These are phyloP conservation scores for Cyphellophora europaea DNA, from an alignment of 2,329 filamentous ascomycete genomes.

Conservation along the genomic window DNA sequence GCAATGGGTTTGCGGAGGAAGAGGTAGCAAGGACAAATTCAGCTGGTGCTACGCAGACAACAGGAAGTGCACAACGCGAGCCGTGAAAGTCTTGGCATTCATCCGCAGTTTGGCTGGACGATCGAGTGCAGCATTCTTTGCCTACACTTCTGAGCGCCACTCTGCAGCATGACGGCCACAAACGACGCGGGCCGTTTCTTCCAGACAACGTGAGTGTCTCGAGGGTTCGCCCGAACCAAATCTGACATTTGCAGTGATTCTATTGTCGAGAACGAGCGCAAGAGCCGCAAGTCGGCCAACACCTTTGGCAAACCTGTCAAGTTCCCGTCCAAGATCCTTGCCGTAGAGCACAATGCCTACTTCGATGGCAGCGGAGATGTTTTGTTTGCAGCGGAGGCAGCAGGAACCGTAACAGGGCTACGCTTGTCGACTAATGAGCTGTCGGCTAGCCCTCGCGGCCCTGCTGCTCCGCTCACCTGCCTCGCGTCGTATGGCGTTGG, in stretches of 20 bases:
- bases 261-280: conserved; percentile 45
- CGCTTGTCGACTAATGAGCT: conserved; percentile 15
- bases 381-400: conserved; percentile 77
- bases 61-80: too few relatives aligned
- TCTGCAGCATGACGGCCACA: conserved; percentile 52
- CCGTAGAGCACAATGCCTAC: conserved; percentile 33
- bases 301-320: conserved; percentile 71
- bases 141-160: too few relatives aligned
- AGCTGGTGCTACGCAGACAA: too few relatives aligned
- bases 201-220: conserved; percentile 79
- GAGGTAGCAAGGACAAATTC: conserved; percentile 3
- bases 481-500: conserved; percentile 51
- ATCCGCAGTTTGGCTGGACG: too few relatives aligned
- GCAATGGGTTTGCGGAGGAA: conserved; percentile 15
- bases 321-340: conserved; percentile 79
- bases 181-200: conserved; percentile 77
- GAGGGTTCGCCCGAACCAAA: conserved; percentile 4
- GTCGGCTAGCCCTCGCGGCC: conserved; percentile 52
- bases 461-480: conserved; percentile 70
- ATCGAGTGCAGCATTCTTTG: too few relatives aligned
- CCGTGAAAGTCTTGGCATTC: too few relatives aligned
- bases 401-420: conserved; percentile 67
- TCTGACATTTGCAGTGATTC: conserved; percentile 34
- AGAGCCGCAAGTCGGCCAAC: conserved; percentile 68
- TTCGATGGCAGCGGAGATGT: conserved; percentile 22